phyloP scores from a whole-genome alignment of 768 basidiomycete genomes.

The Pleurotus tuber-regium region DNA sequence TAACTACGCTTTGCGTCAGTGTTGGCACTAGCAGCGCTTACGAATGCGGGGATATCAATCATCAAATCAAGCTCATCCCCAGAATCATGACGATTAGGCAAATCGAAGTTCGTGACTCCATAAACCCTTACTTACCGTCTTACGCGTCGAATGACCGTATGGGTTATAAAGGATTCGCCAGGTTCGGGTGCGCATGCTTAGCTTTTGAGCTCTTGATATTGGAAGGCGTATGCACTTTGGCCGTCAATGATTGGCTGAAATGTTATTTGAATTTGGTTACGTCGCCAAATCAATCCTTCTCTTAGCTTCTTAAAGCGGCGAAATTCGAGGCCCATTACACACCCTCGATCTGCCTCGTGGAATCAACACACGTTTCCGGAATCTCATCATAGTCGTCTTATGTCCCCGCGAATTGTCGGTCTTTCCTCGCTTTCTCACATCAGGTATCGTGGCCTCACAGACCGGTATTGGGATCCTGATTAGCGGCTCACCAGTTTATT shows the following conservation, averaged over 20 bases:
- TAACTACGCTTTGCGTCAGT: no score
- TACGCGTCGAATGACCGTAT: no score
- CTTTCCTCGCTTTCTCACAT: slow-evolving; percentile 9
- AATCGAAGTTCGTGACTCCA: no score
- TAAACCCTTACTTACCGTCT: no score
- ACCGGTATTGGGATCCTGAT: background rate
- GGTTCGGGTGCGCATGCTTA: no score
- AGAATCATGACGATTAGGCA: no score
- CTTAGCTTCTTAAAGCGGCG: background rate
- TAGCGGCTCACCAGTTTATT: background rate
- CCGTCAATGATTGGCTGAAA: background rate
- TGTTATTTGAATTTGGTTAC: background rate
- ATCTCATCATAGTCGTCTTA: background rate
- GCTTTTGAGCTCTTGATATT: background rate
- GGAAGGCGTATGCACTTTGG: slow-evolving; percentile 8
- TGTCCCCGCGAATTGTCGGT: slow-evolving; percentile 9
- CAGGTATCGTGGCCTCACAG: background rate
- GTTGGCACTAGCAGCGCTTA: no score
- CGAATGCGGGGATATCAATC: no score
- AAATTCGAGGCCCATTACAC: slow-evolving; percentile 1
- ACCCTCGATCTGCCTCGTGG: slow-evolving; percentile 1
- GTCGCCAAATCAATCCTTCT: background rate
- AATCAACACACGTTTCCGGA: background rate
- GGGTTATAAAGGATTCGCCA: no score
- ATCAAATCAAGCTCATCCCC: no score